phyloP scores from a whole-genome alignment of 345 rosid genomes.

The Sisymbrium irio region DNA sequence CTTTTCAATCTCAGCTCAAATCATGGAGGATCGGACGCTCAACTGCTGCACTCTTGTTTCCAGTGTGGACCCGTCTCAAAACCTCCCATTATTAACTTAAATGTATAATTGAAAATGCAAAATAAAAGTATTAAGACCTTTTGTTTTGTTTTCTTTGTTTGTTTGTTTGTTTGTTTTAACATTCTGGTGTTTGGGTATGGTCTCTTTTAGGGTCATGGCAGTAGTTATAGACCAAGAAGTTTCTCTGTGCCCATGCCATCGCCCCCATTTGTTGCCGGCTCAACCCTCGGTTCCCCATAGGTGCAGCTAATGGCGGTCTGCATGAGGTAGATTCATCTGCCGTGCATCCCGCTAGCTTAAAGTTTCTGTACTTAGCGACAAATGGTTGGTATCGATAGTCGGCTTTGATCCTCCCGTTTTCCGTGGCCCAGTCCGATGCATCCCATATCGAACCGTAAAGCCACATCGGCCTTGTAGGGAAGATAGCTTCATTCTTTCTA shows the following conservation, averaged over 20 bases:
- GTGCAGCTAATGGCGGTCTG: constrained; percentile 47
- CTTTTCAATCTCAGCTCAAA: constrained; percentile 25
- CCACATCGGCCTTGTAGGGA: constrained; percentile 79
- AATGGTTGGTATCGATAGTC: constrained; percentile 82
- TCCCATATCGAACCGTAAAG: constrained; percentile 91
- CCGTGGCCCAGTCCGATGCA: constrained; percentile 96
- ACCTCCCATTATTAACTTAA: constrained; percentile 27
- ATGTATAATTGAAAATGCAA: constrained; percentile 14
- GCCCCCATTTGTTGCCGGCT: constrained; percentile 60
- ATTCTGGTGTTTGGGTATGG: constrained; percentile 78
- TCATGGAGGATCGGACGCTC: constrained; percentile 39
- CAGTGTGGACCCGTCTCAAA: constrained; percentile 38
- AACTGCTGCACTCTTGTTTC: constrained; percentile 24
- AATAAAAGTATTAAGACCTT: neutral
- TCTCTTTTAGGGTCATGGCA: constrained; percentile 78
- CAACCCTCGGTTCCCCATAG: constrained; percentile 40
- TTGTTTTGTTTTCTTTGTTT: constrained; percentile 5
- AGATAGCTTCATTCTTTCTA: constrained; percentile 60
- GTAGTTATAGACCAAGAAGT: constrained; percentile 73
- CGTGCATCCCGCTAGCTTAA: constrained; percentile 63
- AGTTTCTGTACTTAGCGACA: constrained; percentile 55
- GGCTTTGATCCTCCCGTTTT: constrained; percentile 75
- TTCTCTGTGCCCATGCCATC: constrained; percentile 73
- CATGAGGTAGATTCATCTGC: constrained; percentile 43
- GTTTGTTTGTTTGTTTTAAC: constrained; percentile 36